Base-by-base conservation (phyloP, 2,329 filamentous ascomycete species). In the Geosmithia putterillii region DNA sequence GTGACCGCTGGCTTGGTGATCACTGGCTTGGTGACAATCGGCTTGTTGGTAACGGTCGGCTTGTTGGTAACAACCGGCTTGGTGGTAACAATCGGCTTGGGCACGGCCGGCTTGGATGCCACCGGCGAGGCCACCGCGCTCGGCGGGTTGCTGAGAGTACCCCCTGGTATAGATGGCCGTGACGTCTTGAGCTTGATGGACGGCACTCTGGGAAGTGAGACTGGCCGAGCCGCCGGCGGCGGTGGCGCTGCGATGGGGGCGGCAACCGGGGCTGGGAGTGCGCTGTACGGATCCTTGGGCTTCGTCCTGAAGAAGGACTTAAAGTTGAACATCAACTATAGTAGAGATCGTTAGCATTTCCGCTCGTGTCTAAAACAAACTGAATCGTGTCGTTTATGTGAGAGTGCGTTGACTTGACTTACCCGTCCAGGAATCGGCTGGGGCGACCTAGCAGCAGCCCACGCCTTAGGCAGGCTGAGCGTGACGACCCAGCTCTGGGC, bases 401-500 rank as follows among this genome's bases (percentile, higher is more conserved):
- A 2, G 39, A 20, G 15, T 9, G 20, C n/a, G 18, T 9, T 21
- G 7, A 4, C 15, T 19, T 7, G 9, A 50, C 62, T 55, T 53
- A 63, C 63, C 46, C 56, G 58, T 43, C 62, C 59, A 8, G 56
- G 53, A n/a, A 61, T 53, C 46, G 60, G 58, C 44, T 58, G 55
- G 9, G 52, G 50, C 6, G 59, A 54, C 46, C 63, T 58, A 47
- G 60, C 58, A 15, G 57, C 58, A 48, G 52, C 63, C 65, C 65
- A 69, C 8, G 52, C 56, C 50, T 65, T 65, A 8, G 66, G 66
- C 42, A 65, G 54, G 45, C 58, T 58, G 15, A 69, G 45, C 1
- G 64, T 67, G 10, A 69, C 42, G 8, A 67, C 55, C 60, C 63
- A 69, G 41, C 58, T 59, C 38, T 56, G 52, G 12, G 65, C 63